These are phyloP conservation scores for Picochlorum sp. DNA, from an alignment of 139 green algal species.

Conservation along the genomic window DNA sequence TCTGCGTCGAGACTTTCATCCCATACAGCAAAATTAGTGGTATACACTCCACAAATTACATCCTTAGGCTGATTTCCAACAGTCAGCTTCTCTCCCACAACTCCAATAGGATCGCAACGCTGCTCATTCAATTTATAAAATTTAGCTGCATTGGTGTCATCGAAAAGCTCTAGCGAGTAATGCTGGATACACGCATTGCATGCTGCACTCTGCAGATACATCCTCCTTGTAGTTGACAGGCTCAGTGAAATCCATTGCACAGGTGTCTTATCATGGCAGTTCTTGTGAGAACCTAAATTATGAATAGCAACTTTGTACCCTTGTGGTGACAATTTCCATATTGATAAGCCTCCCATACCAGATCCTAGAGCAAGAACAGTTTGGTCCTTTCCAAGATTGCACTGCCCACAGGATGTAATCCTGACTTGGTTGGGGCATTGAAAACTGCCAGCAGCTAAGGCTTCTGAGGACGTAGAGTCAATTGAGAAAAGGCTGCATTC, in stretches of 20 bases:
- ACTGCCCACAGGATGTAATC: no score
- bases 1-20: not conserved
- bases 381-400: no score
- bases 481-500: no score
- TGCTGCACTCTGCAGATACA: not conserved
- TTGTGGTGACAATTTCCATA: no score
- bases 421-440: no score
- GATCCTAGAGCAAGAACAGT: no score
- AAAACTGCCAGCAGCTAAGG: no score
- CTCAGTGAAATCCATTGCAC: not conserved
- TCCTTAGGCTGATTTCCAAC: not conserved
- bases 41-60: conserved; percentile 9
- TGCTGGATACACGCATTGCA: not conserved
- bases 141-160: not conserved
- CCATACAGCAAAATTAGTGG: conserved; percentile 7
- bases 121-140: not conserved
- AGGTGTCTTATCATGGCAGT: not conserved
- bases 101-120: not conserved
- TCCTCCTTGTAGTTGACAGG: not conserved
- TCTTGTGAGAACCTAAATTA: not conserved
- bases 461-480: no score
- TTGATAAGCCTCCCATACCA: no score
- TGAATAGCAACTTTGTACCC: no score
- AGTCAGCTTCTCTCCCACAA: not conserved
- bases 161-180: not conserved